phyloP scores from a whole-genome alignment of 116 monocot genomes.

The Papilionanthe hybrid region DNA sequence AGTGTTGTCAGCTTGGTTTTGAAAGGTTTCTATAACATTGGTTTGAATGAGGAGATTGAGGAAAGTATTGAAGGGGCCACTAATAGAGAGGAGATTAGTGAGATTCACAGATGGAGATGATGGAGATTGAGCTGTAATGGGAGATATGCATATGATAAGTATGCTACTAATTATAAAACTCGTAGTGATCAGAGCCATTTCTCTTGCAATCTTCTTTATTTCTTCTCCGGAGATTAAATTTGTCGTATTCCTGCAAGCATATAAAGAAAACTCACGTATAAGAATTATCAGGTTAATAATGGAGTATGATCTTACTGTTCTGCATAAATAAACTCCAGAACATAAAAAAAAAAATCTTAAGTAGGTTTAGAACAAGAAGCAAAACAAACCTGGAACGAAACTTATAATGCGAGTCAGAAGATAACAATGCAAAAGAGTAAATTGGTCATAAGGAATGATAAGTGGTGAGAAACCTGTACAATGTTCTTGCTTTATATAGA shows the following conservation, averaged over 20 bases:
- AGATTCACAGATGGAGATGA: constrained; percentile 34
- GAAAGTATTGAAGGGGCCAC: constrained; percentile 83
- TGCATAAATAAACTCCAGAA: too few relatives aligned
- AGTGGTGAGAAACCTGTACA: too few relatives aligned
- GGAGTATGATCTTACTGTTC: too few relatives aligned
- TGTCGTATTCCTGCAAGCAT: neutral
- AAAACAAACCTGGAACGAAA: too few relatives aligned
- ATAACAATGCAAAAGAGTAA: too few relatives aligned
- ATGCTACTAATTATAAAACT: constrained; percentile 13
- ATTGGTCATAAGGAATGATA: too few relatives aligned
- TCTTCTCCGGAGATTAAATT: neutral
- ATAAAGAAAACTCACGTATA: too few relatives aligned
- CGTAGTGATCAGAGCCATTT: constrained; percentile 20
- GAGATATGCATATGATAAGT: constrained; percentile 12
- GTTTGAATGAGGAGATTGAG: constrained; percentile 61
- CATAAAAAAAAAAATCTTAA: too few relatives aligned
- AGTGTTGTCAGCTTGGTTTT: constrained; percentile 82
- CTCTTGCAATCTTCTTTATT: neutral
- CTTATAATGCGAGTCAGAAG: too few relatives aligned
- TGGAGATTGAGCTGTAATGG: constrained; percentile 19
- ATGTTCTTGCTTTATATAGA: too few relatives aligned
- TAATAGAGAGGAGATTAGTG: constrained; percentile 53
- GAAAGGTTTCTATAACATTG: constrained; percentile 66
- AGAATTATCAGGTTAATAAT: too few relatives aligned
- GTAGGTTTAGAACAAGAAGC: too few relatives aligned